Percentiles rank a stretch among this genome's conserved stretches.
Evolutionary conservation across 2,329 filamentous ascomycete genomes (phyloP).

Genomic region (Diaporthe sp.): DNA sequence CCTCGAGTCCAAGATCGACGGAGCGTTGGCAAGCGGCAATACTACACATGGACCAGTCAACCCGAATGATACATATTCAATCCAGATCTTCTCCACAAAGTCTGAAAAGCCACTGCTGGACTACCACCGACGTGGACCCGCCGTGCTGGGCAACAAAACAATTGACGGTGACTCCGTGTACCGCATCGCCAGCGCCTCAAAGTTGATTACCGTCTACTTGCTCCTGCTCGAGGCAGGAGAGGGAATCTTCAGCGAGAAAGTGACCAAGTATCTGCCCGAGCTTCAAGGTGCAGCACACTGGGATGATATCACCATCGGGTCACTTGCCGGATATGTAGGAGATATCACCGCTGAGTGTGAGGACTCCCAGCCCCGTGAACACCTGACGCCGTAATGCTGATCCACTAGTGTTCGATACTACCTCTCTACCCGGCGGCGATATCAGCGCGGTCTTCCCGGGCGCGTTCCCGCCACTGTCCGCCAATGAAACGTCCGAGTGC

Average conservation of each 20-base stretch:
- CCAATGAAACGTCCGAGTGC: background rate
- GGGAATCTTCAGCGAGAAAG: background rate
- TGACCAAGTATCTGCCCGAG: background rate
- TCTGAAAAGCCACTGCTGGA: background rate
- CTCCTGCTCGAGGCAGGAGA: background rate
- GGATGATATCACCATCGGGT: background rate
- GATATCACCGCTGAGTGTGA: background rate
- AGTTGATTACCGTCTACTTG: background rate
- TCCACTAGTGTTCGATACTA: background rate
- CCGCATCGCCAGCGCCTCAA: background rate
- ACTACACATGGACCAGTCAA: slow-evolving; percentile 3
- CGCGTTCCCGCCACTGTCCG: background rate
- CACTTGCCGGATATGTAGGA: background rate
- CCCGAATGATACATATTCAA: background rate
- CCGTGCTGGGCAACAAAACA: background rate
- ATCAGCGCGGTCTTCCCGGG: background rate
- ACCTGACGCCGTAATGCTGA: background rate
- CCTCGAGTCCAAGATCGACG: background rate
- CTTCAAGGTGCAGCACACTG: background rate
- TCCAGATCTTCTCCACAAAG: background rate
- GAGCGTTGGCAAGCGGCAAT: background rate
- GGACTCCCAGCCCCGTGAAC: background rate
- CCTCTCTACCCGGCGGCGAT: background rate
- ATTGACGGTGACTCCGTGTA: slow-evolving; percentile 6
- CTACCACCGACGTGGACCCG: background rate